Evolutionary conservation across 345 rosid genomes (phyloP).

Genomic region (Eutrema japonicum): DNA sequence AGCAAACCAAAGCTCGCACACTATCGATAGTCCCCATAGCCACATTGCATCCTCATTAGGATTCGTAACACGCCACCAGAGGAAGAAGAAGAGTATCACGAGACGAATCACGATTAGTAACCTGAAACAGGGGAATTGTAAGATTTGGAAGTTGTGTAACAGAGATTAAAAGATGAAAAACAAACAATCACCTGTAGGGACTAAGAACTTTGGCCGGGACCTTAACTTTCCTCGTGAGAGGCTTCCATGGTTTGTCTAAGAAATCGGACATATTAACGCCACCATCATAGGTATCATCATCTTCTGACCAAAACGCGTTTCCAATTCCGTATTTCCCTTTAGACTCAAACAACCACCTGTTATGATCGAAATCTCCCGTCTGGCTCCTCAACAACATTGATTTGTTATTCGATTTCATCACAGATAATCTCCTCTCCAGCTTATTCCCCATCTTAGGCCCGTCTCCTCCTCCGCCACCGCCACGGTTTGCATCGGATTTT

Average conservation of each 20-base stretch:
- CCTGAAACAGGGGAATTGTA: constrained; percentile 20
- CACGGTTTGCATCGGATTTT: constrained; percentile 43
- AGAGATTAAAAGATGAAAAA: neutral
- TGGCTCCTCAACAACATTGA: constrained; percentile 90
- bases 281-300: constrained; percentile 46
- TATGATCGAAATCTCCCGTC: constrained; percentile 91
- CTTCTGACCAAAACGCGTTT: constrained; percentile 82
- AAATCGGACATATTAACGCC: constrained; percentile 82
- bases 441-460: constrained; percentile 43
- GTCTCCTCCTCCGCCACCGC: constrained; percentile 27
- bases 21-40: constrained; percentile 82
- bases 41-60: constrained; percentile 87
- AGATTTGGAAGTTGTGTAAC: neutral
- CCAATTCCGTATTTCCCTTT: constrained; percentile 67
- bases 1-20: constrained; percentile 93
- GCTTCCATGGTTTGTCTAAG: constrained; percentile 97
- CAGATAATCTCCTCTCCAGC: constrained; percentile 71
- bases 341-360: constrained; percentile 88
- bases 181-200: constrained; percentile 70
- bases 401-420: constrained; percentile 70
- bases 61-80: constrained; percentile 72
- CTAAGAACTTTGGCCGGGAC: constrained; percentile 71
- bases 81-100: constrained; percentile 57
- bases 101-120: constrained; percentile 62
- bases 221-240: constrained; percentile 76